Evolutionary conservation across 106 monocot species (phyloP).

Genomic region (Dioscorea alata): DNA sequence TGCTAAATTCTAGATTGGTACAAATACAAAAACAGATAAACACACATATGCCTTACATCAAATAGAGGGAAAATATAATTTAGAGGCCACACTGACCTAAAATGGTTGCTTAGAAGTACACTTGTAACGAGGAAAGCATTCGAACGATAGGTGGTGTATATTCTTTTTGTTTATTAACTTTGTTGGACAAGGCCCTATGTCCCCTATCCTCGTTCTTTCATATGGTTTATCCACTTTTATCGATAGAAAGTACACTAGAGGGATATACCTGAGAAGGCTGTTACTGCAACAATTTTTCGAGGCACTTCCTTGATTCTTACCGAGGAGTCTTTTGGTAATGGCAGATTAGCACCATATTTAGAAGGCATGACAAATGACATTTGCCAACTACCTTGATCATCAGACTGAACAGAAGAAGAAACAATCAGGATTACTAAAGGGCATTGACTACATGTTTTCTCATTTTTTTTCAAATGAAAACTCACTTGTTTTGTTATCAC

Average conservation of each 20-base stretch:
- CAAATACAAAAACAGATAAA: too few species aligned
- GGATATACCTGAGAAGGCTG: slow-evolving; percentile 69
- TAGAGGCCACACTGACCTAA: too few species aligned
- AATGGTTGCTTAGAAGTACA: too few species aligned
- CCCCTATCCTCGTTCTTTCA: too few species aligned
- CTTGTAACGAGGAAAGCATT: too few species aligned
- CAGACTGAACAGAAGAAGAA: slow-evolving; percentile 28
- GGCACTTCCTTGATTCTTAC: slow-evolving; percentile 66
- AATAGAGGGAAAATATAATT: too few species aligned
- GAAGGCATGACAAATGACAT: slow-evolving; percentile 96
- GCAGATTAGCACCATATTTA: slow-evolving; percentile 75
- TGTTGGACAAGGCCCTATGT: too few species aligned
- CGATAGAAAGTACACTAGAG: neutral
- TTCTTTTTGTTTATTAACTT: too few species aligned
- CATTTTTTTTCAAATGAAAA: neutral
- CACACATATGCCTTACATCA: too few species aligned
- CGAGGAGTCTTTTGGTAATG: slow-evolving; percentile 66
- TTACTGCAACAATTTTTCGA: slow-evolving; percentile 57
- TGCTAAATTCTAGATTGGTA: neutral
- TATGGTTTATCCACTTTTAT: too few species aligned
- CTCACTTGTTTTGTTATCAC: slow-evolving; percentile 63
- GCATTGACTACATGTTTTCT: neutral
- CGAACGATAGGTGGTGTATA: too few species aligned
- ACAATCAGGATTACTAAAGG: neutral
- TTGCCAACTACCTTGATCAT: slow-evolving; percentile 40